Base-by-base conservation (phyloP, 495 filamentous ascomycete genomes). In the Penicillium alfredii region DNA sequence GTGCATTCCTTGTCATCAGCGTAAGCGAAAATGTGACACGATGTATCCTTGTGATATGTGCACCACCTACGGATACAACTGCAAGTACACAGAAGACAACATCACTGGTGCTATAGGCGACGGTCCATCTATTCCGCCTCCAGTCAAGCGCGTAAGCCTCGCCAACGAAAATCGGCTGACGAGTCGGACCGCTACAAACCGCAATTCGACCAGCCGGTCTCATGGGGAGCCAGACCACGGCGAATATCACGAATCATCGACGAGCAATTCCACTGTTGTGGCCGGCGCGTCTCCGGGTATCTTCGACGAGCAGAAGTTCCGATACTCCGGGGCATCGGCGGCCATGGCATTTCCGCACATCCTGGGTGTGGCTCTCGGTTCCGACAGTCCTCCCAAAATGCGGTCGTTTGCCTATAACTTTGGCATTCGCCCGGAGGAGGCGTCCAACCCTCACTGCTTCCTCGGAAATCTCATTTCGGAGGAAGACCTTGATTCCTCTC, bases 321-420 rank as follows among this genome's bases (percentile, higher is more conserved):
- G 57, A 48, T 48, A 58, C 45, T 18, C 48, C 7, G 55, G 52
- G 9, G 55, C 46, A 33, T 59, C 55, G 10, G 55, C 52, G 18
- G 55, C 55, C 33, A 59, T 56, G 55, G 55, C 55, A 13, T 61
- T 61, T 15, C 58, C 58, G 23, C 55, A 61, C 31, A 47, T 61
- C 32, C 29, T 61, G 17, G 49, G 55, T 4, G 29, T 49, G 35
- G 47, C 51, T 44, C 52, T 58, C 7, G 58, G 58, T 1, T 54
- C 58, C 7, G 42, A 52, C 29, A 47, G 22, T 33, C 51, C 55
- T 38, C 52, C 55, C 3, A 55, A 58, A 25, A 49, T 39, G 21
- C 27, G 35, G 4, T 61, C 58, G 6, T 49, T 51, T 8, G 53
- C 56, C 1, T 55, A 55, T 46, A 60, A 57, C 46, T 60, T 60